A percentile compares a stretch with the other conserved stretches of the same genome.
phyloP scores from a whole-genome alignment of 768 basidiomycete species.

The Coprinopsis sp. region DNA sequence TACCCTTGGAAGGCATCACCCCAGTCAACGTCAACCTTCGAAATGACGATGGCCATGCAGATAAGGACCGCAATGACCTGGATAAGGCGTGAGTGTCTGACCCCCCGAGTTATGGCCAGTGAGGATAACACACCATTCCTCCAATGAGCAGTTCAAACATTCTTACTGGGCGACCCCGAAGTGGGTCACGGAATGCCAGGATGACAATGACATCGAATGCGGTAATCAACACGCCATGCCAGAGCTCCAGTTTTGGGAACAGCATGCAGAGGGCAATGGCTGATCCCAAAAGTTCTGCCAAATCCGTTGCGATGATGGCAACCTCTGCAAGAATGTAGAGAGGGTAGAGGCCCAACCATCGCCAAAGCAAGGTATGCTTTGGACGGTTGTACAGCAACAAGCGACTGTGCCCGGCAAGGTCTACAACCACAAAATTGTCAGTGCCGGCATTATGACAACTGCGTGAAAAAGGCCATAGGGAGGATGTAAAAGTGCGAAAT shows the following conservation, averaged over 20 bases:
- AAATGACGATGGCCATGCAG: conserved; percentile 74
- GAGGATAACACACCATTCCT: conserved; percentile 42
- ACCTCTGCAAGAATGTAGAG: conserved; percentile 62
- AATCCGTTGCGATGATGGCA: conserved; percentile 72
- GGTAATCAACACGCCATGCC: conserved; percentile 68
- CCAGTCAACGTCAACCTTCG: conserved; percentile 70
- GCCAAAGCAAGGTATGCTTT: conserved; percentile 48
- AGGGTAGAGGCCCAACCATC: conserved; percentile 61
- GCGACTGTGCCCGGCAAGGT: conserved; percentile 55
- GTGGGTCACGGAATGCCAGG: conserved; percentile 66
- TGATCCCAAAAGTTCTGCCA: conserved; percentile 77
- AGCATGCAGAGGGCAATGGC: conserved; percentile 78
- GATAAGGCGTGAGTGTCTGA: neutral
- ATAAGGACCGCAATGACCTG: conserved; percentile 69
- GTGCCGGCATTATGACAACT: conserved; percentile 3
- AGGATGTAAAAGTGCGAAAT: neutral
- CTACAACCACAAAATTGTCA: conserved; percentile 22
- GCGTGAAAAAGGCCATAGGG: conserved; percentile 1
- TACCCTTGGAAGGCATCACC: conserved; percentile 68
- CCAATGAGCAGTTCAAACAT: conserved; percentile 66
- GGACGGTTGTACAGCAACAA: conserved; percentile 62
- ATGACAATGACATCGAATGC: conserved; percentile 65
- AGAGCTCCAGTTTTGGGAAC: conserved; percentile 63
- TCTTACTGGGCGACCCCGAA: conserved; percentile 60
- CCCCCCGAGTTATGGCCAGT: neutral